phyloP scores from a whole-genome alignment of 108 stramenopile genomes.

The Aureococcus anophagefferens region DNA sequence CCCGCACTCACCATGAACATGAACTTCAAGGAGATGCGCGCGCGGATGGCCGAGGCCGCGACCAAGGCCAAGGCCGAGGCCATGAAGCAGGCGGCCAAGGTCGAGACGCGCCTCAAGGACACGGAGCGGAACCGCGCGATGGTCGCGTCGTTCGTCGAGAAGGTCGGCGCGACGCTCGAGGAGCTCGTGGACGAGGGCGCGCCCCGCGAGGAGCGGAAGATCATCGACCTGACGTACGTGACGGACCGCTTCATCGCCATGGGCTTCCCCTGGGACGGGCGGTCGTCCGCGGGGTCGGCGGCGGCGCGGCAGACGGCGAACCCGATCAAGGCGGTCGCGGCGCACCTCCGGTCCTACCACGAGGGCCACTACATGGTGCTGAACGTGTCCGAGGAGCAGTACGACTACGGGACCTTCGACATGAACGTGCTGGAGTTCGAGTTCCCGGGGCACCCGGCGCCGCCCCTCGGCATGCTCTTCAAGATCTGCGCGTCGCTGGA shows the following conservation, averaged over 20 bases:
- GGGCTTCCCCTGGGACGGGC: slow-evolving; percentile 57
- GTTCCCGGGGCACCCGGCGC: slow-evolving; percentile 87
- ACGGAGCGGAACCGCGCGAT: too few species aligned
- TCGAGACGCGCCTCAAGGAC: too few species aligned
- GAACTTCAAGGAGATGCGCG: too few species aligned
- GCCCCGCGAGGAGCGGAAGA: neutral
- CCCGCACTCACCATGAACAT: too few species aligned
- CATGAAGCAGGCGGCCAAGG: too few species aligned
- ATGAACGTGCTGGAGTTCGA: slow-evolving; percentile 78
- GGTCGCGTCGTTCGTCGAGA: too few species aligned
- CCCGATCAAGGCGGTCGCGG: slow-evolving; percentile 63
- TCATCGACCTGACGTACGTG: slow-evolving; percentile 63
- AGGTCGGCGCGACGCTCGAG: too few species aligned
- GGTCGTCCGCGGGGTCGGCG: slow-evolving; percentile 29
- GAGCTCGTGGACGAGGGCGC: too few species aligned
- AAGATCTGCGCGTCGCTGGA: slow-evolving; percentile 78
- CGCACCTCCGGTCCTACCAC: slow-evolving; percentile 63
- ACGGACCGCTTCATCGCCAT: slow-evolving; percentile 68
- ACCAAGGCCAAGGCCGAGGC: too few species aligned
- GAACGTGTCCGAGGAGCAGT: slow-evolving; percentile 88
- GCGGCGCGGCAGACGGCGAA: slow-evolving; percentile 54
- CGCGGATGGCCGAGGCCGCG: too few species aligned
- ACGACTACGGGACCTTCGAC: slow-evolving; percentile 66
- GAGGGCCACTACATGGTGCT: slow-evolving; percentile 74
- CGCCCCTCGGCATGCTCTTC: slow-evolving; percentile 81